Evolutionary conservation across 768 basidiomycete species (phyloP).

Genomic region (Boletus fagicola): DNA sequence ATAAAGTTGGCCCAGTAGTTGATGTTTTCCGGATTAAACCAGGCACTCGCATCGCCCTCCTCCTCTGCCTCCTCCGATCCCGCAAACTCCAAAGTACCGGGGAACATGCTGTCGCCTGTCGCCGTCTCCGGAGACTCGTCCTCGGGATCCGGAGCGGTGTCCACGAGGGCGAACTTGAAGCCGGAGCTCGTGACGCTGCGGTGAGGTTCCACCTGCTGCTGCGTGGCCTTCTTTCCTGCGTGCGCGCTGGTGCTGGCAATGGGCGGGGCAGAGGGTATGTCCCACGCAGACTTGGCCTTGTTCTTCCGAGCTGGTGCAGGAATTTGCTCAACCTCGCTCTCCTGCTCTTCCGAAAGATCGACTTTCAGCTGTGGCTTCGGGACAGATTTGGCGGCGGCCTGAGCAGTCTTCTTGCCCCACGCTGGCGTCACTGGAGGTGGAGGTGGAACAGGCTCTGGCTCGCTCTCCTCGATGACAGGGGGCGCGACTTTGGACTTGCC

Average conservation of each 20-base stretch:
- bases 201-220: constrained; percentile 9
- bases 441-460: constrained; percentile 6
- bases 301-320: constrained; percentile 8
- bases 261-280: constrained; percentile 1
- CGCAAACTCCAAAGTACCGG: constrained; percentile 5
- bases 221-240: constrained; percentile 13
- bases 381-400: not conserved
- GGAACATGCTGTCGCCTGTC: not conserved
- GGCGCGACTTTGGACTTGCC: constrained; percentile 21
- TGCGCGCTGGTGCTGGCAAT: constrained; percentile 4
- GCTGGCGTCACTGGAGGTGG: constrained; percentile 2
- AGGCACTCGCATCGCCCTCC: constrained; percentile 20
- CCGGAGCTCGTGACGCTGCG: constrained; percentile 4
- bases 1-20: constrained; percentile 33
- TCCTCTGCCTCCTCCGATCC: constrained; percentile 16
- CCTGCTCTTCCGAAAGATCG: constrained; percentile 19
- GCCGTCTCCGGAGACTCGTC: constrained; percentile 3
- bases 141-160: constrained; percentile 15
- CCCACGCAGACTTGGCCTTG: constrained; percentile 22
- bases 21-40: constrained; percentile 25
- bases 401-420: constrained; percentile 17
- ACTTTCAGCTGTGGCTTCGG: constrained; percentile 22
- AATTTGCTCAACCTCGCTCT: constrained; percentile 10
- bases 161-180: constrained; percentile 15
- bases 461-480: constrained; percentile 10